A percentile compares a stretch with the other conserved stretches of the same genome.
These are phyloP conservation scores for Digitaria exilis DNA, from an alignment of 202 grass and related monocot genomes.

Conservation along the genomic window DNA sequence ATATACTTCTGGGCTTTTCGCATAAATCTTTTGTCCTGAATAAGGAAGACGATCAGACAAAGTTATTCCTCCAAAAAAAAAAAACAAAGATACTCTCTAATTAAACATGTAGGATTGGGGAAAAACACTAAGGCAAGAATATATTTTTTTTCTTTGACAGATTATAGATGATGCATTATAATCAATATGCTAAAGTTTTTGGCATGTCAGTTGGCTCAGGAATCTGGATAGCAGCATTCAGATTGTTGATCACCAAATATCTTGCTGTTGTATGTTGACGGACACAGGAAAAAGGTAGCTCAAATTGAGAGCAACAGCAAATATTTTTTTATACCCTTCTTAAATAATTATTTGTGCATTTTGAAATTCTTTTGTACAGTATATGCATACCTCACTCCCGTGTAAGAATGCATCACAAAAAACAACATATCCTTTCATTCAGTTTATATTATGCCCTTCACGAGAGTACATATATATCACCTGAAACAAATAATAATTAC, in stretches of 20 bases:
- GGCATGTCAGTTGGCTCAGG: background rate
- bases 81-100: background rate
- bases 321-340: background rate
- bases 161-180: conserved; percentile 17
- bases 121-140: background rate
- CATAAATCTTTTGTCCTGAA: background rate
- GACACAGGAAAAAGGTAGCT: background rate
- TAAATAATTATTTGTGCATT: background rate
- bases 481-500: background rate
- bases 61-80: background rate
- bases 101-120: background rate
- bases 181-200: background rate
- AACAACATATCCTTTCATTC: background rate
- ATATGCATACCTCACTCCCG: background rate
- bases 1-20: background rate
- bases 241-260: background rate
- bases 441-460: background rate
- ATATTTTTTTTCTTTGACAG: background rate
- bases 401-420: background rate
- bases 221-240: background rate
- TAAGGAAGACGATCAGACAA: background rate
- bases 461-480: background rate
- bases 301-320: background rate
- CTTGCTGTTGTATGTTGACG: background rate
- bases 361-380: background rate